Evolutionary conservation across 2,329 filamentous ascomycete species (phyloP), one percentile per base, ranked within the genome.

Genomic region (Claviceps africana): DNA sequence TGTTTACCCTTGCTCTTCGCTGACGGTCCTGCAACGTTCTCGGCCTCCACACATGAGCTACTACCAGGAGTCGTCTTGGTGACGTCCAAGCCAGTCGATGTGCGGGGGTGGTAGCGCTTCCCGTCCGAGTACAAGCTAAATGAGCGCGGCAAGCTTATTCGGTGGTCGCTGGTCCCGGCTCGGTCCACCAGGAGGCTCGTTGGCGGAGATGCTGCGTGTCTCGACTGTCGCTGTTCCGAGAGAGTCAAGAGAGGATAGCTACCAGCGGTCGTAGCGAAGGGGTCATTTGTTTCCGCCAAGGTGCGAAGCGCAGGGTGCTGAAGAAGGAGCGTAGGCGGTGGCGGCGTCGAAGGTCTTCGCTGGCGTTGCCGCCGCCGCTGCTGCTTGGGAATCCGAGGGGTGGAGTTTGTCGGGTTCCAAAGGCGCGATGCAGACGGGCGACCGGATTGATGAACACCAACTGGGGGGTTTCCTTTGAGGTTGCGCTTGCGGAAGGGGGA

Each of bases 331-430:
- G 74, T 59, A 11, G 77, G 76, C 39, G 73, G 74, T 6, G 73
- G 74, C 17, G 78, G 77, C 17, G 74, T 75, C 15, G 77, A 80
- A 17, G 71, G 71, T 28, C 75, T 74, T 52, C 76, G 72, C 55
- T 63, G 68, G 52, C 70, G 53, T 37, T 19, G n/a, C n/a, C n/a
- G n/a, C n/a, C n/a, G 40, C 9, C 11, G 49, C 21, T 57, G 54
- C 25, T 57, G 45, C 30, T 21, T 60, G 52, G 67, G 56, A 51
- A 64, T 58, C 53, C 76, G 70, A 45, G 76, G 77, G 2, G 77
- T 80, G 28, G 76, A 81, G 61, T 81, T 81, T 54, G 75, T 75
- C 25, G 78, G 78, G 59, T 81, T 81, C 78, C 78, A 81, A 57
- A 81, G 74, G 37, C 76, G 75, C 46, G 73, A 72, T 22, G 74